phyloP scores from a whole-genome alignment of 768 basidiomycete genomes.

The Tricholoma matsutake region DNA sequence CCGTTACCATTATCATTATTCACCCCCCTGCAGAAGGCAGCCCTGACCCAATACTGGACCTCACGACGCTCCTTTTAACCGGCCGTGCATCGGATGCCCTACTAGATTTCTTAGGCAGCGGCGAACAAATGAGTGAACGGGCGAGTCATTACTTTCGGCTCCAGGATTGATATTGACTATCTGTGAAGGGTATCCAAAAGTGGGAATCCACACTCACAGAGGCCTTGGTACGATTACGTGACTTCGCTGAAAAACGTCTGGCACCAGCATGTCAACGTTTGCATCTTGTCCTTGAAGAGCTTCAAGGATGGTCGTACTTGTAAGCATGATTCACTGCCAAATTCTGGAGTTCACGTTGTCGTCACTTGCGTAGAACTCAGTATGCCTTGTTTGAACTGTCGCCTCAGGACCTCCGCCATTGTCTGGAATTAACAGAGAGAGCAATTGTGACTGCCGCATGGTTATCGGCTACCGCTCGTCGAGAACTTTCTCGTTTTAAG shows the following conservation, averaged over 20 bases:
- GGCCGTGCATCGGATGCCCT: conserved; percentile 72
- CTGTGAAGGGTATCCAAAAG: conserved; percentile 66
- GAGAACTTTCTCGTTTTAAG: conserved; percentile 68
- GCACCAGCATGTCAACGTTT: conserved; percentile 75
- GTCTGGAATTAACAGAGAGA: conserved; percentile 49
- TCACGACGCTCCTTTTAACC: conserved; percentile 67
- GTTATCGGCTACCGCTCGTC: conserved; percentile 64
- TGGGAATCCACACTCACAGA: conserved; percentile 78
- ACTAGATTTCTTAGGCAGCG: conserved; percentile 70
- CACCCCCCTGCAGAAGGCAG: conserved; percentile 45
- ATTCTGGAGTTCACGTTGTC: neutral
- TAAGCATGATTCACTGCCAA: conserved; percentile 27
- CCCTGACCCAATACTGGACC: conserved; percentile 64
- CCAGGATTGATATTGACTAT: conserved; percentile 17
- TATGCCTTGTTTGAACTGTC: conserved; percentile 55
- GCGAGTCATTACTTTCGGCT: conserved; percentile 37
- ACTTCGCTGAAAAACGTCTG: conserved; percentile 66
- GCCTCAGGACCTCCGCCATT: conserved; percentile 46
- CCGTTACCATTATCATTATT: conserved; percentile 5
- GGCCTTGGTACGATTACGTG: conserved; percentile 67
- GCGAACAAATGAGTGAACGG: conserved; percentile 79
- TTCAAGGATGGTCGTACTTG: conserved; percentile 76
- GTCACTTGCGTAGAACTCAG: conserved; percentile 43
- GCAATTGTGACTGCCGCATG: conserved; percentile 65
- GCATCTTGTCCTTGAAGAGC: conserved; percentile 72